Percentiles rank a stretch among this genome's conserved stretches.
These are phyloP conservation scores for Leccinum fibrillosum DNA, from an alignment of 768 basidiomycete genomes.

Conservation along the genomic window DNA sequence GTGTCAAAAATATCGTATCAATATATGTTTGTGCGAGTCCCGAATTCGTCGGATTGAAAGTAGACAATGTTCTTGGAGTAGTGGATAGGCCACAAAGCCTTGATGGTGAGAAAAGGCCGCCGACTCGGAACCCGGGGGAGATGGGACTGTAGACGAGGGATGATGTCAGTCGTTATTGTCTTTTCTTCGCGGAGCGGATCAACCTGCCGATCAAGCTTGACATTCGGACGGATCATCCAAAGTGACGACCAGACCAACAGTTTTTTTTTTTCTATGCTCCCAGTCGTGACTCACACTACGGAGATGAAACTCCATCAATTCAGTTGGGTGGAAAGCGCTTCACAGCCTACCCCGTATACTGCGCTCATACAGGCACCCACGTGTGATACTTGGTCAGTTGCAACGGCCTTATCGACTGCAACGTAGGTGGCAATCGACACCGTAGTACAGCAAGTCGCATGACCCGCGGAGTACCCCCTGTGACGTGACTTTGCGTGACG, in stretches of 20 bases:
- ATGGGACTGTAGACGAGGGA: neutral
- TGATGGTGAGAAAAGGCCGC: neutral
- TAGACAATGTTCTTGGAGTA: no score
- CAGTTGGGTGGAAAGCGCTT: neutral
- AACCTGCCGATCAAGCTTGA: neutral
- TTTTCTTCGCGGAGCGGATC: neutral
- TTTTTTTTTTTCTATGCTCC: neutral
- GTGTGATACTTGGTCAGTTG: neutral
- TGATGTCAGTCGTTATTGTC: conserved; percentile 12
- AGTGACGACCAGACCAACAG: neutral
- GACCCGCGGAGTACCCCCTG: neutral
- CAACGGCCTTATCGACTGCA: neutral
- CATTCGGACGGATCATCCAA: conserved; percentile 17
- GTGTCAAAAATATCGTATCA: neutral
- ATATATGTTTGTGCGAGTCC: neutral
- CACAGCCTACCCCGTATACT: neutral
- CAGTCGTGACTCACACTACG: conserved; percentile 1
- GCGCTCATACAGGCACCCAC: neutral
- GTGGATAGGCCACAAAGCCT: neutral
- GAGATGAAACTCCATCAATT: conserved; percentile 14
- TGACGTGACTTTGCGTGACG: neutral
- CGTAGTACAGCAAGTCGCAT: conserved; percentile 9
- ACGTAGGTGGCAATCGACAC: neutral
- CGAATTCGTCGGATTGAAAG: neutral
- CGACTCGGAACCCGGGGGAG: neutral